Evolutionary conservation across 257 asterid genomes (phyloP), one percentile per base, ranked within the genome.

Genomic region (Avicennia marina): DNA sequence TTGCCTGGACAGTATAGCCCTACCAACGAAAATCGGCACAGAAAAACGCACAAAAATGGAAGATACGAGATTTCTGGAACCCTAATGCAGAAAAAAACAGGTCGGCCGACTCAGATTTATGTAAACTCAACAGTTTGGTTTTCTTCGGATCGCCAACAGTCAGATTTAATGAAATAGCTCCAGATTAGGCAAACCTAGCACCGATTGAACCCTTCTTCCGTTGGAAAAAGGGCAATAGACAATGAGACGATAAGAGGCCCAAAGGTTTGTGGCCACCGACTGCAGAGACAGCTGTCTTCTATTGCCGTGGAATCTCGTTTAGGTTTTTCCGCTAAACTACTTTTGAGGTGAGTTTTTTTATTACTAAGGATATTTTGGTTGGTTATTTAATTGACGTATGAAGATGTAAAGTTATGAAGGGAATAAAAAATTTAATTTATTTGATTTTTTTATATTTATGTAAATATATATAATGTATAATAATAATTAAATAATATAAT

Each of bases 1-100:
- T 87, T 84, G 72, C 68, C 72, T 33, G 67, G 46, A 62, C 49
- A 31, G 47, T 52, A 60, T 0, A 43, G 63, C 66, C 71, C 57
- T 41, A 64, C 21, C 33, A 51, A 32, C 52, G 53, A 60, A 64
- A 40, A 59, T 42, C 51, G 38, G 65, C 46, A 54, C 48, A n/a
- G 16, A 16, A 16, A 26, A 36, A 2, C 10, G 25, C 18, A 3
- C 8, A 4, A 21, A 24, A 11, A 61, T 40, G 7, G 2, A 57
- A 16, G 18, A 41, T n/a, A 4, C n/a, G n/a, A 25, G 8, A 1
- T 42, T 53, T 45, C 22, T 46, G 29, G 29, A 45, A 47, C 57
- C 64, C 63, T 64, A 64, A 55, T 32, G 4, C n/a, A 32, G 7
- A 40, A 32, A 18, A 21, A n/a, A 18, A 1, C 1, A 44, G 26